phyloP scores from a whole-genome alignment of 768 basidiomycete genomes.

The Botryobasidium botryosum region DNA sequence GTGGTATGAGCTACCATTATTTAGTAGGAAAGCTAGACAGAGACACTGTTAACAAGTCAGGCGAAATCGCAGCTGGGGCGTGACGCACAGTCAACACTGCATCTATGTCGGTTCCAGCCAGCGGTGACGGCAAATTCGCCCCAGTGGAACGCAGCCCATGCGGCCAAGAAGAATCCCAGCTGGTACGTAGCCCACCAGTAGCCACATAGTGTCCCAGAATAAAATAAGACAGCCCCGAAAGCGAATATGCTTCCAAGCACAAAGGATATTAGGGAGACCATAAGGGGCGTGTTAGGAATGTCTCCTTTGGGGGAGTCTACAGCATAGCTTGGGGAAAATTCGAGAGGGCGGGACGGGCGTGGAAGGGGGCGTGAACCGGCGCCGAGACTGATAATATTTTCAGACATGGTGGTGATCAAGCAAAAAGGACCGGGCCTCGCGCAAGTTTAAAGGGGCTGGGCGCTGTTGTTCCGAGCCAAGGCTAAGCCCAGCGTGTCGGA shows the following conservation, averaged over 20 bases:
- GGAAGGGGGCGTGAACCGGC: too few species aligned
- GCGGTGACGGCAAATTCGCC: slow-evolving; percentile 91
- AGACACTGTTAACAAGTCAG: background rate
- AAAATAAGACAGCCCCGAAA: slow-evolving; percentile 35
- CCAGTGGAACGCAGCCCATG: slow-evolving; percentile 84
- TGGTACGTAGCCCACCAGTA: slow-evolving; percentile 54
- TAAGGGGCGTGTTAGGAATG: slow-evolving; percentile 83
- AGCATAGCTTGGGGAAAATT: too few species aligned
- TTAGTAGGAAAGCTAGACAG: slow-evolving; percentile 68
- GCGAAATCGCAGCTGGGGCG: background rate
- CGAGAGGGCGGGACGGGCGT: too few species aligned
- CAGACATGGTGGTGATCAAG: too few species aligned
- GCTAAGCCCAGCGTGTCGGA: too few species aligned
- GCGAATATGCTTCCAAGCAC: slow-evolving; percentile 60
- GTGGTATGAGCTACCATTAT: slow-evolving; percentile 78
- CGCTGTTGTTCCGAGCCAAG: too few species aligned
- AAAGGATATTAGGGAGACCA: slow-evolving; percentile 63
- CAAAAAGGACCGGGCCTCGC: too few species aligned
- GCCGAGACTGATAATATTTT: too few species aligned
- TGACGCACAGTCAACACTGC: slow-evolving; percentile 77
- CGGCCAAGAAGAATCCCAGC: slow-evolving; percentile 66
- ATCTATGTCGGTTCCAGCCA: slow-evolving; percentile 86
- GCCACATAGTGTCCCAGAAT: background rate
- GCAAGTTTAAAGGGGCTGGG: too few species aligned
- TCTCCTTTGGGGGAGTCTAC: too few species aligned